phyloP scores from a whole-genome alignment of 228 moss, liverwort and hornwort genomes.

The Sphagnum magellanicum region DNA sequence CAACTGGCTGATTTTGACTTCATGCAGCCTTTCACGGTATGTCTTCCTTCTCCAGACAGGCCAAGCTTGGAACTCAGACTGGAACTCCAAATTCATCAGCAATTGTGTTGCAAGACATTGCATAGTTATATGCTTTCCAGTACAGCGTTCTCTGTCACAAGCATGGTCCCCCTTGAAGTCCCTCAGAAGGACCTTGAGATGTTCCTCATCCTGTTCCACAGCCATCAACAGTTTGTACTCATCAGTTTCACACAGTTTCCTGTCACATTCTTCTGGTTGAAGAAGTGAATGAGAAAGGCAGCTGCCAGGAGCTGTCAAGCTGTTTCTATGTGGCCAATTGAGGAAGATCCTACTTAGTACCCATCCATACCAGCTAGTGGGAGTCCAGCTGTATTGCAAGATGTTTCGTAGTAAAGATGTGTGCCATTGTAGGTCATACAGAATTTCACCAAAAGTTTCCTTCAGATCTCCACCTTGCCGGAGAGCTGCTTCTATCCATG shows the following conservation, averaged over 20 bases:
- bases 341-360: not conserved
- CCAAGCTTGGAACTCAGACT: too few relatives aligned
- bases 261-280: not conserved
- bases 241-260: not conserved
- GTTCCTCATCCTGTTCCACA: slow-evolving; percentile 3
- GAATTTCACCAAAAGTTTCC: slow-evolving; percentile 1
- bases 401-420: too few relatives aligned
- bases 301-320: not conserved
- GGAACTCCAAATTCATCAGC: not conserved
- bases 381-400: too few relatives aligned
- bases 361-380: not conserved
- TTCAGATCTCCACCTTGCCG: slow-evolving; percentile 17
- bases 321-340: not conserved
- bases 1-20: not conserved
- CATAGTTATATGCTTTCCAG: not conserved
- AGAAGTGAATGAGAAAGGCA: too few relatives aligned
- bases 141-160: not conserved
- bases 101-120: slow-evolving; percentile 8
- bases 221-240: slow-evolving; percentile 6
- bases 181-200: slow-evolving; percentile 7
- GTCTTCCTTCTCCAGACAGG: not conserved
- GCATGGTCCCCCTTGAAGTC: slow-evolving; percentile 1
- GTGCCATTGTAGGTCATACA: slow-evolving; percentile 10
- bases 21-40: not conserved
- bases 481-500: not conserved